Conservation (phyloP, 2,329 filamentous ascomycete genomes). For the Xylariaceae sp. region DNA sequence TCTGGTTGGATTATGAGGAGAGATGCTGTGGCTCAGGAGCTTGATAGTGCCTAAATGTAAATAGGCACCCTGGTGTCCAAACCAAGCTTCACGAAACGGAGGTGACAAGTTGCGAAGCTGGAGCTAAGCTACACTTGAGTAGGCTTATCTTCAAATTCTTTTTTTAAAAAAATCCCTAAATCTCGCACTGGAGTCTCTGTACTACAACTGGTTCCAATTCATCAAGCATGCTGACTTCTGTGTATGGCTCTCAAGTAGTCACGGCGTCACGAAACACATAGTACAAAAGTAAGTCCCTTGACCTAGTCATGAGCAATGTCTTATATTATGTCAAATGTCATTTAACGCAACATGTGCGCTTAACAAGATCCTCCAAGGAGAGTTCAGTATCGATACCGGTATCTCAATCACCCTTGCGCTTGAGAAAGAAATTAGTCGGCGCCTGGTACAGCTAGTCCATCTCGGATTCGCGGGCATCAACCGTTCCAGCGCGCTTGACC, state of each 20-base stretch:
- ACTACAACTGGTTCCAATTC: not conserved
- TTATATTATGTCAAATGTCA: not conserved
- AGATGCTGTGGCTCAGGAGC: constrained; percentile 1
- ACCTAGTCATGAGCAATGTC: not conserved
- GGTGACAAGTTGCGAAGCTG: not conserved
- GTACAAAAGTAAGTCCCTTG: not conserved
- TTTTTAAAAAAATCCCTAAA: not conserved
- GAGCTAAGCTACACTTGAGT: not conserved
- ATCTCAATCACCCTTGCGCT: not conserved
- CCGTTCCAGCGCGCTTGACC: too few relatives aligned
- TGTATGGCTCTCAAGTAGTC: not conserved
- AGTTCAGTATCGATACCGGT: not conserved
- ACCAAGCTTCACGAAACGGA: not conserved
- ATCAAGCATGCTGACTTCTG: not conserved
- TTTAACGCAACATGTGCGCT: not conserved
- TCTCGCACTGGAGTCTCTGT: not conserved
- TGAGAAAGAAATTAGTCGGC: too few relatives aligned
- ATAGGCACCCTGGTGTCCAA: not conserved
- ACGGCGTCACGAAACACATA: not conserved
- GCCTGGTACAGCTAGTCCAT: too few relatives aligned
- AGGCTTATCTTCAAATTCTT: not conserved
- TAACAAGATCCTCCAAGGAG: not conserved
- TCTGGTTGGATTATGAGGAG: constrained; percentile 3
- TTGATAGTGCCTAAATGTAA: not conserved
- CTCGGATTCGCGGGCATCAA: too few relatives aligned